Conservation (phyloP, 2,329 filamentous ascomycete genomes). For the Xylariaceae sp. region DNA sequence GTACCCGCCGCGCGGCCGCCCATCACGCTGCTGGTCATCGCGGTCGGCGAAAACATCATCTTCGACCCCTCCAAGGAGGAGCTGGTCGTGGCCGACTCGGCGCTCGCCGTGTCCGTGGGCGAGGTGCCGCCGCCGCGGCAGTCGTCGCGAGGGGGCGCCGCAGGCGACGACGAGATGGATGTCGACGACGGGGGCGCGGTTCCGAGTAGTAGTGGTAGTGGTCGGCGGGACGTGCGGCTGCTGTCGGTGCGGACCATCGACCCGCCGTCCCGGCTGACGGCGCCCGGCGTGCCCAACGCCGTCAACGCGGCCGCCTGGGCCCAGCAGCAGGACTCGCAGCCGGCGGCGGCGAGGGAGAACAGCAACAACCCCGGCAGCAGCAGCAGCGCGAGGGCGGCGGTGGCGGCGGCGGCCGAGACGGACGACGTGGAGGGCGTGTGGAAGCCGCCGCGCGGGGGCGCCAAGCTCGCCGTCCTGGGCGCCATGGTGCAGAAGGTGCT, state of each 20-base stretch:
- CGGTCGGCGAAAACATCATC: constrained; percentile 79
- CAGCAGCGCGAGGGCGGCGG: too few relatives aligned
- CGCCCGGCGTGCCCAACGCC: constrained; percentile 60
- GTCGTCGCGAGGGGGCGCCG: too few relatives aligned
- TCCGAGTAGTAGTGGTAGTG: too few relatives aligned
- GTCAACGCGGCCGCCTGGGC: constrained; percentile 48
- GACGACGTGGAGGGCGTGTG: constrained; percentile 66
- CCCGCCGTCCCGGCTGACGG: constrained; percentile 64
- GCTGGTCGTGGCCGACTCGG: constrained; percentile 83
- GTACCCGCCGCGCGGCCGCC: constrained; percentile 57
- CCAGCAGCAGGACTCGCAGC: too few relatives aligned
- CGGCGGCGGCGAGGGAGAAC: too few relatives aligned
- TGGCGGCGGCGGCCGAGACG: constrained; percentile 39
- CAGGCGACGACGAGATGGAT: constrained; percentile 17
- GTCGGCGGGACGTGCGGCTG: constrained; percentile 50
- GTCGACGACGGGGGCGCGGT: constrained; percentile 27
- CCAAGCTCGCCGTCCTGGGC: constrained; percentile 65
- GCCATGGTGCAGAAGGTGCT: constrained; percentile 71
- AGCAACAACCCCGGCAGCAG: too few relatives aligned
- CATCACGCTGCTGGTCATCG: constrained; percentile 83
- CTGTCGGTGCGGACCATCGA: constrained; percentile 67
- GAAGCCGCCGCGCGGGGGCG: constrained; percentile 76
- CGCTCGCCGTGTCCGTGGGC: constrained; percentile 76
- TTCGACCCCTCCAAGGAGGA: constrained; percentile 92
- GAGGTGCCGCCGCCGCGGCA: too few relatives aligned